phyloP scores from a whole-genome alignment of 2,329 filamentous ascomycete genomes.

The Chaetoscypha palmicola region DNA sequence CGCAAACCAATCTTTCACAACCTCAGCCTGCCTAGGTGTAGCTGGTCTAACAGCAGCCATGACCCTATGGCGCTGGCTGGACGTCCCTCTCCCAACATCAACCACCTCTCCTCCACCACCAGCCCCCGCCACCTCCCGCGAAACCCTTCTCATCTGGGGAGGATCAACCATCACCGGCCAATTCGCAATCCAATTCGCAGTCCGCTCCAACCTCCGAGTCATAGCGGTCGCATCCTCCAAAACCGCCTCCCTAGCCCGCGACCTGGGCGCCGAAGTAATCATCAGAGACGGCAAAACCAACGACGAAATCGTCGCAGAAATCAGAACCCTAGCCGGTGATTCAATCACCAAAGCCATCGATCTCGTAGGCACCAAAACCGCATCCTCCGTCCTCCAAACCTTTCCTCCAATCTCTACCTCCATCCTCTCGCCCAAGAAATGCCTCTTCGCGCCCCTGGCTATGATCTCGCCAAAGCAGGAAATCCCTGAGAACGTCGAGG shows the following conservation, averaged over 20 bases:
- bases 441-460: constrained; percentile 32
- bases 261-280: constrained; percentile 32
- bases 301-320: constrained; percentile 31
- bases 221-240: constrained; percentile 32
- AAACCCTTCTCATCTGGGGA: constrained; percentile 34
- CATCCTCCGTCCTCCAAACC: constrained; percentile 25
- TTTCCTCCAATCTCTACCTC: constrained; percentile 24
- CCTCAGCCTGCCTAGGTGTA: constrained; percentile 35
- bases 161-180: constrained; percentile 37
- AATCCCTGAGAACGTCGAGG: constrained; percentile 28
- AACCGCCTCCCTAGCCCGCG: constrained; percentile 27
- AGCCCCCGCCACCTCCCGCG: neutral
- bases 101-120: neutral
- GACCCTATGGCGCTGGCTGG: constrained; percentile 37
- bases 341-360: constrained; percentile 33
- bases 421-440: constrained; percentile 10
- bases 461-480: constrained; percentile 28
- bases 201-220: constrained; percentile 31
- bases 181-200: constrained; percentile 36
- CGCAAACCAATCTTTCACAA: constrained; percentile 28
- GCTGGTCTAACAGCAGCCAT: constrained; percentile 37
- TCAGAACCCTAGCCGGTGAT: constrained; percentile 24
- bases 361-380: constrained; percentile 34
- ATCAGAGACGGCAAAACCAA: constrained; percentile 31
- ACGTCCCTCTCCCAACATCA: constrained; percentile 25